phyloP scores from a whole-genome alignment of 2,329 filamentous ascomycete genomes.

The Colletotrichum liriopes region DNA sequence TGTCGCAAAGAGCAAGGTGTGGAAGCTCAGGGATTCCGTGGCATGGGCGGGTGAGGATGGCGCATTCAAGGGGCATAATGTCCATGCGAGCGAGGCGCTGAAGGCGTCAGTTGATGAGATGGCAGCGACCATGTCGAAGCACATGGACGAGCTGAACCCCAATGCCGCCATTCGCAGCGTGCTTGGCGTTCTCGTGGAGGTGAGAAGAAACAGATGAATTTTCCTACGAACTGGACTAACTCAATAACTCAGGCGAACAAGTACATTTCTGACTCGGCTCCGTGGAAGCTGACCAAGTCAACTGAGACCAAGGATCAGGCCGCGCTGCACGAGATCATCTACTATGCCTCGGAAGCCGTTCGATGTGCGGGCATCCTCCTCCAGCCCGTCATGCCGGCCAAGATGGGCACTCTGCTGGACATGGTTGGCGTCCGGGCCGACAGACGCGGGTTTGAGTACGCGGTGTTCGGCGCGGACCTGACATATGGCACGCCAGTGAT shows the following conservation, averaged over 20 bases:
- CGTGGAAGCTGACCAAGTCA: conserved; percentile 75
- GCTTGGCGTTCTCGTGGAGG: conserved; percentile 74
- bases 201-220: conserved; percentile 51
- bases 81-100: conserved; percentile 45
- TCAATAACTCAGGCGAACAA: conserved; percentile 54
- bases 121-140: conserved; percentile 54
- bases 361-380: conserved; percentile 87
- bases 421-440: conserved; percentile 79
- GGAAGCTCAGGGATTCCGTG: conserved; percentile 77
- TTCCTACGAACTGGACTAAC: conserved; percentile 36
- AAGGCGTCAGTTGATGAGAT: conserved; percentile 46
- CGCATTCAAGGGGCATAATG: not conserved
- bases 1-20: conserved; percentile 77
- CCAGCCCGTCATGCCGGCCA: conserved; percentile 91
- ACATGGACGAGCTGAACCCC: conserved; percentile 77
- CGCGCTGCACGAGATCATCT: conserved; percentile 75
- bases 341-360: conserved; percentile 80
- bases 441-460: conserved; percentile 75
- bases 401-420: conserved; percentile 81
- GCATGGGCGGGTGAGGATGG: conserved; percentile 31
- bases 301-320: conserved; percentile 52
- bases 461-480: conserved; percentile 74
- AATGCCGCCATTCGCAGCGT: conserved; percentile 76
- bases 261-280: conserved; percentile 72
- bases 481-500: conserved; percentile 71